phyloP scores from a whole-genome alignment of 2,329 filamentous ascomycete species.

The Chaetomium sp. region DNA sequence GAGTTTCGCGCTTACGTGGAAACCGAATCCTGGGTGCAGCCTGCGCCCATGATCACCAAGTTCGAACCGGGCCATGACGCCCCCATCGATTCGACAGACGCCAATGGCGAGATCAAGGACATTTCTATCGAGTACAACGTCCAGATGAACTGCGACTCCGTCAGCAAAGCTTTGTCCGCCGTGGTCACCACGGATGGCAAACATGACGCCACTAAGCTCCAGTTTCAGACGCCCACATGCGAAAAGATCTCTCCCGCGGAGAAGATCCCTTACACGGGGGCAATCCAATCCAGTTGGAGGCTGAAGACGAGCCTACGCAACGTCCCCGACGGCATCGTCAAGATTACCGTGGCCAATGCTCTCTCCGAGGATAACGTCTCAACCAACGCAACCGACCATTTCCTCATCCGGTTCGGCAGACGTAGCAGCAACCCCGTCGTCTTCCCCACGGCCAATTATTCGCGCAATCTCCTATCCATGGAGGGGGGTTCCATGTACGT shows the following conservation, averaged over 20 bases:
- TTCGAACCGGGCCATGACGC: conserved; percentile 64
- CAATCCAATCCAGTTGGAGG: conserved; percentile 56
- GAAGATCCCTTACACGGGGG: conserved; percentile 48
- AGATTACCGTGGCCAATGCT: conserved; percentile 58
- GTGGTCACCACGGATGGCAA: conserved; percentile 54
- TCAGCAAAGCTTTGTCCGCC: conserved; percentile 53
- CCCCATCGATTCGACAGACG: conserved; percentile 50
- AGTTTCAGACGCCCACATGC: conserved; percentile 47
- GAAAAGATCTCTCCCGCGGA: conserved; percentile 28
- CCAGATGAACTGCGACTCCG: conserved; percentile 61
- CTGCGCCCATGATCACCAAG: conserved; percentile 60
- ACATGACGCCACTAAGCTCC: conserved; percentile 51
- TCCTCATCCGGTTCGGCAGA: conserved; percentile 62
- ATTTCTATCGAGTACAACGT: conserved; percentile 61
- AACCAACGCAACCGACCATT: conserved; percentile 55
- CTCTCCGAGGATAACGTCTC: conserved; percentile 37
- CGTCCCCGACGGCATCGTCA: conserved; percentile 63
- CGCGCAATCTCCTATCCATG: conserved; percentile 51
- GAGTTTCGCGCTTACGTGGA: conserved; percentile 64
- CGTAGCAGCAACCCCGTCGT: conserved; percentile 58
- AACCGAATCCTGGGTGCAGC: conserved; percentile 50
- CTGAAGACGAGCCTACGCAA: conserved; percentile 55
- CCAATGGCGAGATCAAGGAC: conserved; percentile 28
- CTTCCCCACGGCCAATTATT: conserved; percentile 63
- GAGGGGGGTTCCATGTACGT: conserved; percentile 48